Percentiles rank a stretch among this genome's conserved stretches.
Evolutionary conservation across 2,329 filamentous ascomycete species (phyloP).

Genomic region (Alternaria angustiovoidea): DNA sequence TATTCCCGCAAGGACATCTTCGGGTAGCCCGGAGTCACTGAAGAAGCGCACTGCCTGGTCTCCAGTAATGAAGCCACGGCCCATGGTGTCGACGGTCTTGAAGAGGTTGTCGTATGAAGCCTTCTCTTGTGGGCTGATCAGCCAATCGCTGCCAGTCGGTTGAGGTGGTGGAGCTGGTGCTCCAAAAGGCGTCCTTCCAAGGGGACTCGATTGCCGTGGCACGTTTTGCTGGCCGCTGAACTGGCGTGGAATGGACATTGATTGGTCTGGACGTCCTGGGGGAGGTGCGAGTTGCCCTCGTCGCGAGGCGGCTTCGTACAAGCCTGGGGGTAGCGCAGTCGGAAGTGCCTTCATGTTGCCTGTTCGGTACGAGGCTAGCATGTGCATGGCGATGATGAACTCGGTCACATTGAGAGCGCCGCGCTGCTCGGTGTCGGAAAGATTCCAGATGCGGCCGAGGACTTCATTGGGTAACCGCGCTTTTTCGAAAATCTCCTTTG

Average conservation of each 20-base stretch:
- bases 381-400: conserved; percentile 98
- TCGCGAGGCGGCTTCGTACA: conserved; percentile 90
- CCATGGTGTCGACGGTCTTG: conserved; percentile 79
- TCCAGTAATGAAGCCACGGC: conserved; percentile 85
- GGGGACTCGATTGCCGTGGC: conserved; percentile 67
- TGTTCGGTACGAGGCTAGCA: conserved; percentile 89
- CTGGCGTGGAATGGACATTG: conserved; percentile 77
- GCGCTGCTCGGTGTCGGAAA: conserved; percentile 92
- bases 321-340: conserved; percentile 77
- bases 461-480: conserved; percentile 88
- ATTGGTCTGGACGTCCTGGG: conserved; percentile 57
- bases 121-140: conserved; percentile 84
- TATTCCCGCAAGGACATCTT: conserved; percentile 89
- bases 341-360: conserved; percentile 82
- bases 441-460: conserved; percentile 93
- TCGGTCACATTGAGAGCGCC: conserved; percentile 87
- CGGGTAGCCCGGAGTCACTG: conserved; percentile 86
- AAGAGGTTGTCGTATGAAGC: conserved; percentile 87
- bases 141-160: conserved; percentile 74
- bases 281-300: conserved; percentile 55
- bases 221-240: conserved; percentile 70
- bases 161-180: conserved; percentile 61
- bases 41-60: conserved; percentile 96
- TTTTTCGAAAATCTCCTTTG: conserved; percentile 94
- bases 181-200: conserved; percentile 61